Evolutionary conservation across 2,329 filamentous ascomycete genomes (phyloP).

Genomic region (Sclerotinia subarctica): DNA sequence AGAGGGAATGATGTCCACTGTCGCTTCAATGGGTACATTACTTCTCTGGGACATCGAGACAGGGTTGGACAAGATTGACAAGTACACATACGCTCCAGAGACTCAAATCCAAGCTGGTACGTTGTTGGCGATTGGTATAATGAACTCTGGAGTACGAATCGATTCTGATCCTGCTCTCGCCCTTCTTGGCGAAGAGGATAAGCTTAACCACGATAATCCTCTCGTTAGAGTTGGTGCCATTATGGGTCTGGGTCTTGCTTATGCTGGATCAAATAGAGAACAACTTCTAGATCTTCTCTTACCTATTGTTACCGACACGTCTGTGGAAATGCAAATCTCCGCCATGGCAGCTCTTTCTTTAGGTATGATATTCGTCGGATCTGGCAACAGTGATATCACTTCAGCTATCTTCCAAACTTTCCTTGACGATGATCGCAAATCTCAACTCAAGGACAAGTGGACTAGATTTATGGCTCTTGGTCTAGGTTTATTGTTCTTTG

Average conservation of each 20-base stretch:
- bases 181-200: constrained; percentile 75
- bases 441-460: constrained; percentile 96
- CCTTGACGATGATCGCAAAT: constrained; percentile 87
- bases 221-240: constrained; percentile 79
- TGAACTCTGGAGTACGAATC: constrained; percentile 86
- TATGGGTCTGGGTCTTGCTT: constrained; percentile 93
- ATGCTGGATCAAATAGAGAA: constrained; percentile 90
- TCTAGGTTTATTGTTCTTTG: constrained; percentile 90
- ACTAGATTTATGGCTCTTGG: constrained; percentile 94
- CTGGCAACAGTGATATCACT: constrained; percentile 84
- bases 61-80: constrained; percentile 90
- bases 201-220: constrained; percentile 73
- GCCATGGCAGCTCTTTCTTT: constrained; percentile 92
- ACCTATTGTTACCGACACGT: constrained; percentile 81
- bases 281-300: constrained; percentile 81
- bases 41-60: constrained; percentile 91
- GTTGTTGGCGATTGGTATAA: constrained; percentile 88
- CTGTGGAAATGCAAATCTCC: constrained; percentile 88
- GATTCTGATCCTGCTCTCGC: constrained; percentile 90
- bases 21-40: constrained; percentile 88
- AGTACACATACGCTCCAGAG: constrained; percentile 83
- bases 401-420: constrained; percentile 90
- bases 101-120: constrained; percentile 86
- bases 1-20: constrained; percentile 94
- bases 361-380: constrained; percentile 89